Evolutionary conservation across 2,329 filamentous ascomycete genomes (phyloP).

Genomic region (Fusarium compactum): DNA sequence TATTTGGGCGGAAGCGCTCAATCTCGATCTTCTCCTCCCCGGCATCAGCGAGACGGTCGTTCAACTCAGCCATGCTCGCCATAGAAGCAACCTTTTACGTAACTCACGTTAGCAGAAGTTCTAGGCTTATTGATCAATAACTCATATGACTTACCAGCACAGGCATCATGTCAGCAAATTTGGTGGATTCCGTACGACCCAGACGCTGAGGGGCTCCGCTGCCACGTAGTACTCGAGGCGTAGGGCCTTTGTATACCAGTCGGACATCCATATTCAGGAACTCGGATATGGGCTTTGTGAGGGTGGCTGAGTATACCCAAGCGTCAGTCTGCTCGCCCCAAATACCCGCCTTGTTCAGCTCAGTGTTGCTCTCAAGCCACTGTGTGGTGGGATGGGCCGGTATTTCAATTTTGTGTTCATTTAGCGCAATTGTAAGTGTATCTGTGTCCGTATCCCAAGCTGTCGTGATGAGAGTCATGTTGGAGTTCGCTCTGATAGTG

Average conservation of each 20-base stretch:
- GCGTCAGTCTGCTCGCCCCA: constrained; percentile 70
- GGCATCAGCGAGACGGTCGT: constrained; percentile 59
- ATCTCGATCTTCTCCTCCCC: constrained; percentile 64
- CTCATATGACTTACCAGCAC: constrained; percentile 25
- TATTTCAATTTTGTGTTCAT: constrained; percentile 59
- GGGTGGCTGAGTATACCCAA: constrained; percentile 62
- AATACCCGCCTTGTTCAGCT: constrained; percentile 63
- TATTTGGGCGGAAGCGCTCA: constrained; percentile 73
- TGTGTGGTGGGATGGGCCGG: constrained; percentile 65
- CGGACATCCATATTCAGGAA: constrained; percentile 68
- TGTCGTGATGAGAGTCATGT: constrained; percentile 69
- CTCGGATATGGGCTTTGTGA: constrained; percentile 65
- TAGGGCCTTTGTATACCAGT: constrained; percentile 72
- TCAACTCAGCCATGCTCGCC: constrained; percentile 68
- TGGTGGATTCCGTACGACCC: constrained; percentile 65
- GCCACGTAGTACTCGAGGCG: constrained; percentile 64
- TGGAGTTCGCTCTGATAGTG: constrained; percentile 70
- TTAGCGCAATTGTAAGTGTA: constrained; percentile 62
- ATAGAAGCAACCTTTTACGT: constrained; percentile 66
- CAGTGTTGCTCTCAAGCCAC: constrained; percentile 68
- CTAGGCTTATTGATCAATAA: constrained; percentile 53
- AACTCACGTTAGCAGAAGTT: constrained; percentile 68
- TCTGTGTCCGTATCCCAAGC: constrained; percentile 52
- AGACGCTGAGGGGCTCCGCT: constrained; percentile 67
- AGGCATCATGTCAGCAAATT: constrained; percentile 65